These are phyloP conservation scores for Francoa sonchifolia DNA, from an alignment of 441 rosid genomes.

Conservation along the genomic window DNA sequence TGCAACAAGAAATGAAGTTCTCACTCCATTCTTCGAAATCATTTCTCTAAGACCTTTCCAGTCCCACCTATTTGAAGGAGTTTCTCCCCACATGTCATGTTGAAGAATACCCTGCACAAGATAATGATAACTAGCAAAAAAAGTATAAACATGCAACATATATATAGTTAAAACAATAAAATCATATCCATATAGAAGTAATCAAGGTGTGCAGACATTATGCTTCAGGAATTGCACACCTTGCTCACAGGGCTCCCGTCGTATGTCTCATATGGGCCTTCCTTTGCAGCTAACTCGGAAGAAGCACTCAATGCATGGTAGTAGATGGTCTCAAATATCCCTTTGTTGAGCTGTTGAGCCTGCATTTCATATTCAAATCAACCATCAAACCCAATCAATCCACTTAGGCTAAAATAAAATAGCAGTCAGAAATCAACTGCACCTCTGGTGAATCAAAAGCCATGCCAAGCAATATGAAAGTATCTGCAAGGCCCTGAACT, in stretches of 20 bases:
- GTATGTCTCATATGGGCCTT: constrained; percentile 70
- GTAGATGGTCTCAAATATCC: constrained; percentile 79
- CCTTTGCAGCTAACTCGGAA: constrained; percentile 44
- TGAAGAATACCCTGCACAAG: constrained; percentile 69
- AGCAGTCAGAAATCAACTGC: constrained; percentile 4
- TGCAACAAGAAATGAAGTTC: constrained; percentile 75
- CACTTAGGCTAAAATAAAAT: not conserved
- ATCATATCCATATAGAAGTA: too few species aligned
- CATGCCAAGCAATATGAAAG: constrained; percentile 83
- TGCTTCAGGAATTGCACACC: constrained; percentile 24
- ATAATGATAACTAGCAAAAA: too few species aligned
- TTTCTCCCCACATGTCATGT: constrained; percentile 87
- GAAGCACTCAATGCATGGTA: constrained; percentile 68
- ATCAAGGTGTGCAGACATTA: not conserved
- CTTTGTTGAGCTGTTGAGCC: constrained; percentile 79
- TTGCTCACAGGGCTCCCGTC: constrained; percentile 75
- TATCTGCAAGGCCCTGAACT: constrained; percentile 88
- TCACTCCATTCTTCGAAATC: constrained; percentile 58
- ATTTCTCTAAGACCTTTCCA: constrained; percentile 51
- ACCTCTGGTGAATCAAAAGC: constrained; percentile 84
- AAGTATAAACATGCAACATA: too few species aligned
- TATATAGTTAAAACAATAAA: too few species aligned
- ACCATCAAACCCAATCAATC: constrained; percentile 7
- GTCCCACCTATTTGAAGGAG: constrained; percentile 59
- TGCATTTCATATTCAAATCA: constrained; percentile 18